phyloP scores from a whole-genome alignment of 177 flowering plant genomes.

The Telopea speciosissima region DNA sequence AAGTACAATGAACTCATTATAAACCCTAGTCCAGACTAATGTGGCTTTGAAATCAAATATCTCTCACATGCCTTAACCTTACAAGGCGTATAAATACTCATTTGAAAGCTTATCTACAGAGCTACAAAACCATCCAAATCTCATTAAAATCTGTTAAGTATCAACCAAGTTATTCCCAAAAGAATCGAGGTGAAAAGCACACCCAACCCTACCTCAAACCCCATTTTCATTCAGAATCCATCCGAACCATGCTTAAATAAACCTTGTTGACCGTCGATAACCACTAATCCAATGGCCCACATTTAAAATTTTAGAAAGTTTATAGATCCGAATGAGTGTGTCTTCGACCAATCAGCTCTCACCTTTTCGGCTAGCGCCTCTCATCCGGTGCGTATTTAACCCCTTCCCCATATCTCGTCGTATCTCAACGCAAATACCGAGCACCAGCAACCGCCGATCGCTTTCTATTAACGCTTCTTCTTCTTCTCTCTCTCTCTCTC shows the following conservation, averaged over 20 bases:
- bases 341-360: slow-evolving; percentile 27
- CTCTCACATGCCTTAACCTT: neutral
- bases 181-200: slow-evolving; percentile 28
- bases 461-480: too few relatives aligned
- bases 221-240: neutral
- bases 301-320: slow-evolving; percentile 14
- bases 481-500: slow-evolving; percentile 2
- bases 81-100: neutral
- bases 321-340: slow-evolving; percentile 21
- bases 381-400: slow-evolving; percentile 16
- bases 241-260: neutral
- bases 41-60: slow-evolving; percentile 10
- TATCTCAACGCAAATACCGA: neutral
- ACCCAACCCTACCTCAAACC: slow-evolving; percentile 9
- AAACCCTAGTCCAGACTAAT: slow-evolving; percentile 18
- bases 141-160: slow-evolving; percentile 16
- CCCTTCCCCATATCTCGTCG: neutral
- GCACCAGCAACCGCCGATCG: neutral
- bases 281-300: slow-evolving; percentile 23
- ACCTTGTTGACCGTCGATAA: slow-evolving; percentile 20
- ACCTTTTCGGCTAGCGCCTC: slow-evolving; percentile 2
- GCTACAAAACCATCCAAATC: slow-evolving; percentile 16
- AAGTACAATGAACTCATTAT: slow-evolving; percentile 8
- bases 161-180: slow-evolving; percentile 10
- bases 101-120: slow-evolving; percentile 20